Evolutionary conservation across 108 stramenopile genomes (phyloP).

Genomic region (Cyclotella cryptica): DNA sequence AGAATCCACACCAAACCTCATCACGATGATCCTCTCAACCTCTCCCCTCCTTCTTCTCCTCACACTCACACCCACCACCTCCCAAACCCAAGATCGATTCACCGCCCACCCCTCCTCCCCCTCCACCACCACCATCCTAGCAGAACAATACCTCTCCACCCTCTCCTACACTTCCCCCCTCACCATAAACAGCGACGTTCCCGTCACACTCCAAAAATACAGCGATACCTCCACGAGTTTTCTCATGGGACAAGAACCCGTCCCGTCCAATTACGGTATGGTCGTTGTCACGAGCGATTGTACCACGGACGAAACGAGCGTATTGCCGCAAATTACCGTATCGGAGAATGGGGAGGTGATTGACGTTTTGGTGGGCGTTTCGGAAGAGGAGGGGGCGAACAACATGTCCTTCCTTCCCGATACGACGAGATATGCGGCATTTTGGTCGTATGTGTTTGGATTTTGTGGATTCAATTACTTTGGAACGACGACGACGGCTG

Average conservation of each 20-base stretch:
- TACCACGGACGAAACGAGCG: slow-evolving; percentile 28
- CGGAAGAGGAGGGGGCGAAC: background rate
- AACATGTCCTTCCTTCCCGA: slow-evolving; percentile 11
- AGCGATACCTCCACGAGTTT: slow-evolving; percentile 16
- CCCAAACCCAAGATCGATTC: background rate
- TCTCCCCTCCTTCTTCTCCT: background rate
- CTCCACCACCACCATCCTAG: slow-evolving; percentile 19
- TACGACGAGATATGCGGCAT: slow-evolving; percentile 33
- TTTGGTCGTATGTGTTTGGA: slow-evolving; percentile 31
- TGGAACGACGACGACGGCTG: background rate
- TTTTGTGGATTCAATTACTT: slow-evolving; percentile 23
- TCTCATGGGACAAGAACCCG: slow-evolving; percentile 40
- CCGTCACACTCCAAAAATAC: slow-evolving; percentile 42
- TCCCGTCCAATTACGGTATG: slow-evolving; percentile 26
- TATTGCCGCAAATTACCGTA: slow-evolving; percentile 21
- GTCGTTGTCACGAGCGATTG: slow-evolving; percentile 50
- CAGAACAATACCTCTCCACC: slow-evolving; percentile 21
- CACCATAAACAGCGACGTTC: slow-evolving; percentile 31
- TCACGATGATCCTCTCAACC: background rate
- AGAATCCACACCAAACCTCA: no score
- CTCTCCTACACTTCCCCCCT: background rate
- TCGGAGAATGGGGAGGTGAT: slow-evolving; percentile 17
- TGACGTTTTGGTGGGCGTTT: slow-evolving; percentile 7
- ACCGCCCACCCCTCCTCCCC: slow-evolving; percentile 3
- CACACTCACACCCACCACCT: background rate